Conservation (phyloP, 768 basidiomycete species). For the Mycena crocata region DNA sequence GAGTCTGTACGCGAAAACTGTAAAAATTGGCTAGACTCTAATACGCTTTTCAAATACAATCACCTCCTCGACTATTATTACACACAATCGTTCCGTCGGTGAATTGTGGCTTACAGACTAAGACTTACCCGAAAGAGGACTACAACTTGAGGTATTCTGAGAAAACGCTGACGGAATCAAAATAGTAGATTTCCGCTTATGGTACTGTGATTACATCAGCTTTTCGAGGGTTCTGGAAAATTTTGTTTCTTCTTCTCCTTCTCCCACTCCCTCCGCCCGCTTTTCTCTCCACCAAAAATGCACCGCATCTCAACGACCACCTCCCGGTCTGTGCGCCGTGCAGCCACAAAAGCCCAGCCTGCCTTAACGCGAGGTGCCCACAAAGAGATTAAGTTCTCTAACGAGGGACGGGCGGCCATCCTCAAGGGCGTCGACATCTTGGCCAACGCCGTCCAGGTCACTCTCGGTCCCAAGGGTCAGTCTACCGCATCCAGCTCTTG, state of each 20-base stretch:
- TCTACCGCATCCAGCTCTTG: constrained; percentile 7
- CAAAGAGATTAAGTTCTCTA: constrained; percentile 98
- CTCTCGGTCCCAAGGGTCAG: constrained; percentile 94
- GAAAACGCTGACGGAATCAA: too few species aligned
- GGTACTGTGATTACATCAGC: too few species aligned
- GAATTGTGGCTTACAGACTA: too few species aligned
- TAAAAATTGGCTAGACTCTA: constrained; percentile 31
- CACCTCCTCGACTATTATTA: too few species aligned
- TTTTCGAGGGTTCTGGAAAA: too few species aligned
- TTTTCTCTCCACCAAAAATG: constrained; percentile 57
- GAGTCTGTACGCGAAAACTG: constrained; percentile 85
- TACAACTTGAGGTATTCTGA: too few species aligned
- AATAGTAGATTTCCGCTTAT: too few species aligned
- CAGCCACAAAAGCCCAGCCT: constrained; percentile 67
- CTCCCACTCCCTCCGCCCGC: constrained; percentile 30
- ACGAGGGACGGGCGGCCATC: constrained; percentile 93
- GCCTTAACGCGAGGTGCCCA: constrained; percentile 77
- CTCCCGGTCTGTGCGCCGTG: constrained; percentile 75
- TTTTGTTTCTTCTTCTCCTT: constrained; percentile 16
- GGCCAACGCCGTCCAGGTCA: constrained; percentile 96
- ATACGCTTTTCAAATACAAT: too few species aligned
- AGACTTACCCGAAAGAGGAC: too few species aligned
- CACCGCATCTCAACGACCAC: constrained; percentile 79
- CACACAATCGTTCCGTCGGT: too few species aligned
- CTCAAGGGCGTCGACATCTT: constrained; percentile 96